phyloP scores from a whole-genome alignment of 139 green algal genomes.

The Zygnema cylindricum region DNA sequence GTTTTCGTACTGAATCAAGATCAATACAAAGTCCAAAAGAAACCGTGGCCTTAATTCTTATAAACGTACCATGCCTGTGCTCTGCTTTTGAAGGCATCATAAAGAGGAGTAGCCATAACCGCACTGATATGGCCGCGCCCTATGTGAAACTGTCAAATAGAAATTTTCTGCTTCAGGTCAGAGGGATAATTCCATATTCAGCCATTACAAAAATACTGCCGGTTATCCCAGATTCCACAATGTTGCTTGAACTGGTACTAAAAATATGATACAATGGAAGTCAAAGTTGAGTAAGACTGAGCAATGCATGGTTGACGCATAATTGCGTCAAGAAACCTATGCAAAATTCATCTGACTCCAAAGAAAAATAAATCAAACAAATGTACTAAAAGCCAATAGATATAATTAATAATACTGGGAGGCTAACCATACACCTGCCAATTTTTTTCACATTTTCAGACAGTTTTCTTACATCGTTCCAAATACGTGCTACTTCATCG shows the following conservation, averaged over 20 bases:
- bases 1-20: neutral
- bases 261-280: no score
- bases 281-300: no score
- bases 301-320: no score
- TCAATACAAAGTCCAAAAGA: neutral
- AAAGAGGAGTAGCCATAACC: neutral
- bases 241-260: no score
- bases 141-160: conserved; percentile 15
- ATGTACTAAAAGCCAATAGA: neutral
- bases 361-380: neutral
- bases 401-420: neutral
- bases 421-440: no score
- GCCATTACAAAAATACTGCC: no score
- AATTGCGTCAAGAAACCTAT: neutral
- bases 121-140: conserved; percentile 21
- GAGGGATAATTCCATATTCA: no score
- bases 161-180: no score
- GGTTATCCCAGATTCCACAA: no score
- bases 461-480: conserved; percentile 37
- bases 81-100: neutral
- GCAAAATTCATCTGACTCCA: neutral
- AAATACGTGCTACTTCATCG: conserved; percentile 27
- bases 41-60: neutral
- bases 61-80: conserved; percentile 2
- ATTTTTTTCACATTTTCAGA: no score